Evolutionary conservation across 1,284 basidiomycete genomes (phyloP).

Genomic region (Ceratobasidium sp.): DNA sequence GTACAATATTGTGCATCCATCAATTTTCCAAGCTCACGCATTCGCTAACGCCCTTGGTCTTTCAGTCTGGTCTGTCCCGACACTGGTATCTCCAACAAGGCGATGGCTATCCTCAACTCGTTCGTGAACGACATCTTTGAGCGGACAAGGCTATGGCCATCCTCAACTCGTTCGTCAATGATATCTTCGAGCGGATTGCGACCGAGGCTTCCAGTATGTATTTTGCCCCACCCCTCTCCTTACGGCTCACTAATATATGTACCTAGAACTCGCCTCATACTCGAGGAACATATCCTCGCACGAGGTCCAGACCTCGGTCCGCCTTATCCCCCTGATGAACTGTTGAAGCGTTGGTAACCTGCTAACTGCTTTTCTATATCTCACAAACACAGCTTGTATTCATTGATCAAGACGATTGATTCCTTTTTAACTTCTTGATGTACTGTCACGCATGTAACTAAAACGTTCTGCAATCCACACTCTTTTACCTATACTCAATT

Average conservation of each 20-base stretch:
- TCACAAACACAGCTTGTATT: too few species aligned
- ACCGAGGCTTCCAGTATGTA: conserved; percentile 76
- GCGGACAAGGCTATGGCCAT: too few species aligned
- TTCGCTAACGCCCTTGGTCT: conserved; percentile 50
- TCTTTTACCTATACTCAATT: too few species aligned
- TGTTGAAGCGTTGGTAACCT: conserved; percentile 48
- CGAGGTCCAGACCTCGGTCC: conserved; percentile 91
- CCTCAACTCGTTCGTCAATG: too few species aligned
- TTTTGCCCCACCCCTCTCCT: conserved; percentile 43
- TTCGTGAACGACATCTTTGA: conserved; percentile 93
- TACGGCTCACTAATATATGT: not conserved
- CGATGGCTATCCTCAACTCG: conserved; percentile 88
- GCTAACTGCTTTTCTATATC: too few species aligned
- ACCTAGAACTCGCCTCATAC: conserved; percentile 78
- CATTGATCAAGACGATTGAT: too few species aligned
- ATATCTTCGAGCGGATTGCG: too few species aligned
- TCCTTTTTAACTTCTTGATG: too few species aligned
- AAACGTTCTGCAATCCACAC: too few species aligned
- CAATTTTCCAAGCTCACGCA: conserved; percentile 96
- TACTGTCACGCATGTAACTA: too few species aligned
- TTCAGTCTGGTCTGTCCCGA: conserved; percentile 18
- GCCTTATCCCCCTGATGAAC: too few species aligned
- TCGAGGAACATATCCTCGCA: conserved; percentile 96
- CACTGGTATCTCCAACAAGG: not conserved
- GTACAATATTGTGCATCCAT: conserved; percentile 67